Percentiles rank a stretch among this genome's conserved stretches.
Evolutionary conservation across 2,329 filamentous ascomycete genomes (phyloP).

Genomic region (Epichloe amarillans): DNA sequence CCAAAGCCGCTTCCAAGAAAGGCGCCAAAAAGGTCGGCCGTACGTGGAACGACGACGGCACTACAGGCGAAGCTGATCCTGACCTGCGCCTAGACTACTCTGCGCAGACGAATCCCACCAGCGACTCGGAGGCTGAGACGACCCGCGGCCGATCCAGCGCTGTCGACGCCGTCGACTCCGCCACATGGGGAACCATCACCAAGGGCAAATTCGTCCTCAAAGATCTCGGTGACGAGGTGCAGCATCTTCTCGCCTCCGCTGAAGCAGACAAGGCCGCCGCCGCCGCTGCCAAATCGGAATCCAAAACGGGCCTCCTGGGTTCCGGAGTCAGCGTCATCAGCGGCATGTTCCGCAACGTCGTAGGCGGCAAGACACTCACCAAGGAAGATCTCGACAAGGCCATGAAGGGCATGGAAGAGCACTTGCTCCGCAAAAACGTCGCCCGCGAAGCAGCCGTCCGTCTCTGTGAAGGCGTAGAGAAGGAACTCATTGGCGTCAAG

Average conservation of each 20-base stretch:
- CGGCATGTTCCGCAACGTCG: conserved; percentile 84
- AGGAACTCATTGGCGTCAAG: conserved; percentile 79
- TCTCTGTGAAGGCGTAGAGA: conserved; percentile 81
- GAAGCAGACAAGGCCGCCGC: conserved; percentile 45
- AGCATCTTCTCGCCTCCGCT: conserved; percentile 75
- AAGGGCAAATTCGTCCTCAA: conserved; percentile 91
- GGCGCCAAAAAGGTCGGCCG: conserved; percentile 59
- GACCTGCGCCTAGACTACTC: conserved; percentile 82
- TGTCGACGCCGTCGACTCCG: conserved; percentile 62
- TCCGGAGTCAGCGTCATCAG: conserved; percentile 72
- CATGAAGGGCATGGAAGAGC: conserved; percentile 91
- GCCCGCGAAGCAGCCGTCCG: conserved; percentile 86
- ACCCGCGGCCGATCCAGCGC: conserved; percentile 37
- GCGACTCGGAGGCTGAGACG: conserved; percentile 37
- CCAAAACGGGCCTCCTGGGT: conserved; percentile 55
- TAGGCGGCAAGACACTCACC: conserved; percentile 85
- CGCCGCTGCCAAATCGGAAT: conserved; percentile 30
- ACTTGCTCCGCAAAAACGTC: conserved; percentile 89
- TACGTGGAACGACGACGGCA: conserved; percentile 83
- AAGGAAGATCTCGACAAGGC: conserved; percentile 83
- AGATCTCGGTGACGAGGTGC: conserved; percentile 86
- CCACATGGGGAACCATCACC: conserved; percentile 72
- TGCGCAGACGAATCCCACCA: conserved; percentile 38
- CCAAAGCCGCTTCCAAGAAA: conserved; percentile 35
- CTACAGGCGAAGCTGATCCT: conserved; percentile 65